These are phyloP conservation scores for Sarocladium brachiariae DNA, from an alignment of 2,329 filamentous ascomycete genomes.

Conservation along the genomic window DNA sequence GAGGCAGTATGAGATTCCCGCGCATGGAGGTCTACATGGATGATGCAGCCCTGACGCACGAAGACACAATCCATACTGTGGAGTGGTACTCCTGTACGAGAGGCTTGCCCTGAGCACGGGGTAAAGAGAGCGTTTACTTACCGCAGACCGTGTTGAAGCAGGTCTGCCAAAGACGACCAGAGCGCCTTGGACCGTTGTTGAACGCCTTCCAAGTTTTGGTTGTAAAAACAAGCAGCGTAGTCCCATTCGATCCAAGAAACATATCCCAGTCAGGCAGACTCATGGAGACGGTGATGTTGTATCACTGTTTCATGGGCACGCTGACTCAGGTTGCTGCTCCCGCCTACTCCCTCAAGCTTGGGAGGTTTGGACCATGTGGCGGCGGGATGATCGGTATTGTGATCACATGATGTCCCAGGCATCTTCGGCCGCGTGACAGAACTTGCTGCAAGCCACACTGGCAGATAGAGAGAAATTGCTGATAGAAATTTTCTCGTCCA, in stretches of 20 bases:
- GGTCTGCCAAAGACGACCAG: conserved; percentile 48
- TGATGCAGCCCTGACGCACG: background rate
- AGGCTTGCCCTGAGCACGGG: background rate
- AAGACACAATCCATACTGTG: background rate
- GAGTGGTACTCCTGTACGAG: background rate
- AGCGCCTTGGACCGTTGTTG: conserved; percentile 67
- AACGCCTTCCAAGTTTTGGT: conserved; percentile 74
- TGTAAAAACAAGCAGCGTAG: conserved; percentile 77
- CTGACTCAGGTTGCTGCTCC: conserved; percentile 17
- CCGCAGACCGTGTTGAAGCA: conserved; percentile 59
- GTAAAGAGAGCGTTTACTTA: conserved; percentile 17
- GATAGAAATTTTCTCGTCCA: conserved; percentile 96
- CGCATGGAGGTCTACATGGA: too few relatives aligned
- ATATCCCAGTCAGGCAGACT: conserved; percentile 35
- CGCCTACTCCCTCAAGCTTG: conserved; percentile 14
- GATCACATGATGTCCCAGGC: conserved; percentile 84
- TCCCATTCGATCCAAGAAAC: conserved; percentile 55
- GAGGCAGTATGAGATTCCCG: too few relatives aligned
- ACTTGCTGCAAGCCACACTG: conserved; percentile 98
- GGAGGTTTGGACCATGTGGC: background rate
- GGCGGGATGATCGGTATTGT: conserved; percentile 2
- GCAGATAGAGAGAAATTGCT: conserved; percentile 97
- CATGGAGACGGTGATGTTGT: conserved; percentile 58
- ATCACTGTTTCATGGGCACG: conserved; percentile 48
- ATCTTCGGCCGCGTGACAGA: conserved; percentile 97